Conservation (phyloP, 1,284 basidiomycete species). For the Mycena sp. region DNA sequence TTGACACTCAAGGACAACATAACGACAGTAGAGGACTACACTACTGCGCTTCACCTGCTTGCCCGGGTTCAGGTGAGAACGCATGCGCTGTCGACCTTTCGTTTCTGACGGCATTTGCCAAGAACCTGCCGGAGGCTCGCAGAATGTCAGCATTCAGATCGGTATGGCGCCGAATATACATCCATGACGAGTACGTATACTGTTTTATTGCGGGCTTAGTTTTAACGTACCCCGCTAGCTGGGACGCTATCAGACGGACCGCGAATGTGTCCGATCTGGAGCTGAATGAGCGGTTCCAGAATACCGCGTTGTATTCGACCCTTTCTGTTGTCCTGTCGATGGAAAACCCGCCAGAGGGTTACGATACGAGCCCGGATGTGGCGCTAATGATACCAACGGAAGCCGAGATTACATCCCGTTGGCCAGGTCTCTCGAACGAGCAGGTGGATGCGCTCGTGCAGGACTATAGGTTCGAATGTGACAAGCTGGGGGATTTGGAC, state of each 20-base stretch:
- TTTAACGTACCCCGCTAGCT: conserved; percentile 54
- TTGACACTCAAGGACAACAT: conserved; percentile 77
- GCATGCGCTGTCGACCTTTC: background rate
- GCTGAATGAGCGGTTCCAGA: conserved; percentile 69
- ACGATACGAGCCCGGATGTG: conserved; percentile 61
- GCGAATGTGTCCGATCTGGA: conserved; percentile 76
- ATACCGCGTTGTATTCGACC: conserved; percentile 76
- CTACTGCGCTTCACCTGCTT: conserved; percentile 71
- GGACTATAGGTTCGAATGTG: conserved; percentile 71
- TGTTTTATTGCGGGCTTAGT: background rate
- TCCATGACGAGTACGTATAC: conserved; percentile 83
- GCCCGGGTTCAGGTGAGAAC: conserved; percentile 59
- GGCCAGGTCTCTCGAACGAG: conserved; percentile 73
- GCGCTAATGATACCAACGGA: conserved; percentile 62
- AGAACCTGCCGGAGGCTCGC: conserved; percentile 78
- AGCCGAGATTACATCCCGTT: conserved; percentile 70
- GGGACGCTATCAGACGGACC: conserved; percentile 75
- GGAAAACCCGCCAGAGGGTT: conserved; percentile 54
- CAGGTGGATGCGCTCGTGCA: conserved; percentile 62
- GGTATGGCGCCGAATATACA: conserved; percentile 89
- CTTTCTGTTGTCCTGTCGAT: conserved; percentile 59
- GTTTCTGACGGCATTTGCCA: background rate
- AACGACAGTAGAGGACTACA: conserved; percentile 65
- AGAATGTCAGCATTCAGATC: conserved; percentile 74
- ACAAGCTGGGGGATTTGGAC: conserved; percentile 61